Base-by-base conservation (phyloP, 257 asterid genomes). In the Jaltomata sinuosa region DNA sequence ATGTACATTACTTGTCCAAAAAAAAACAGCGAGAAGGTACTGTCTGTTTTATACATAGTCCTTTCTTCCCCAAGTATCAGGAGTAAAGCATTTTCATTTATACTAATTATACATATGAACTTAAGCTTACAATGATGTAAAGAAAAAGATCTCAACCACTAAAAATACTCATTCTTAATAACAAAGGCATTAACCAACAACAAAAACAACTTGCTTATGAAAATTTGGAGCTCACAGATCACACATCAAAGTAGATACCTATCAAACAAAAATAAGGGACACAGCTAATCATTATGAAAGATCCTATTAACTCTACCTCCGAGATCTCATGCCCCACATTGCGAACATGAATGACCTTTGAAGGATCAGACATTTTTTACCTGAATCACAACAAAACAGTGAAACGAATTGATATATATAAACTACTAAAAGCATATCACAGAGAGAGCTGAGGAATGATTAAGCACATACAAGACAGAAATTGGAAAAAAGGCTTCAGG, bases 301-400 rank as follows among this genome's bases (percentile, higher is more conserved):
- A 55, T n/a, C 54, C 42, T 19, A 81, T 25, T n/a, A 42, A 82
- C 25, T 79, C 54, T 89, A 97, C 99, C 98, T 97, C 99, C 10
- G 98, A 88, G 84, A 95, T 97, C 85, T 97, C 98, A 87, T 95
- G 98, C 53, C 99, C 99, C 87, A 97, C 99, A 62, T 97, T 97
- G 31, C 99, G 98, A 52, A 97, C 97, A 80, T 97, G 99, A 87
- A 97, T 90, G 80, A 97, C 99, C 89, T 94, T 97, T 34, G 99
- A 97, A 83, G 95, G 97, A 87, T 95, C 99, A 52, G 98, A 86
- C 99, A 94, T 94, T 86, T 25, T 69, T 85, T 83, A 84, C 90
- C 93, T 92, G 91, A 83, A 89, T 84, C 40, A 77, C 84, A 83
- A 85, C 62, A 79, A 54, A 54, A 38, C 72, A 59, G 15, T 29